phyloP scores from a whole-genome alignment of 306 rosid genomes.

The Trifolium repens region DNA sequence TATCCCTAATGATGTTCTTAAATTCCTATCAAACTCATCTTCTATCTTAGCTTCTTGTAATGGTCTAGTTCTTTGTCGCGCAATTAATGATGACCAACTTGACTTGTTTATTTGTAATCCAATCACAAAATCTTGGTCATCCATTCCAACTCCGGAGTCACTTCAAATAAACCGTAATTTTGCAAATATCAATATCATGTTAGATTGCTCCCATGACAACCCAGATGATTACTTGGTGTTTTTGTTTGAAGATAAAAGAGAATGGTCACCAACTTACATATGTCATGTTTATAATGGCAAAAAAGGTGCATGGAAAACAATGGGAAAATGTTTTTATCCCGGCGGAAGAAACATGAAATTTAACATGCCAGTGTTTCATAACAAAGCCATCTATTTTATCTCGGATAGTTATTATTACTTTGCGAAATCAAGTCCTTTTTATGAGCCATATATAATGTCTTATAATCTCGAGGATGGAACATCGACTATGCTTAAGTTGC shows the following conservation, averaged over 20 bases:
- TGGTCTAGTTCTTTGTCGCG: neutral
- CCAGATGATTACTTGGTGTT: neutral
- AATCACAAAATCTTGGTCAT: neutral
- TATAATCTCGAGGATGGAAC: neutral
- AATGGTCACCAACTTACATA: neutral
- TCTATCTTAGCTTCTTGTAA: neutral
- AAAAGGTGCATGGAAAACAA: slow-evolving; percentile 3
- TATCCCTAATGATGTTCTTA: neutral
- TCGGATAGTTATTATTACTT: neutral
- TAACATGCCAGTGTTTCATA: neutral
- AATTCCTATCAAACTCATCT: neutral
- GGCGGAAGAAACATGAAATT: neutral
- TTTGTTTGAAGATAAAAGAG: neutral
- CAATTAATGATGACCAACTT: neutral
- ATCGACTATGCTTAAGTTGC: slow-evolving; percentile 16
- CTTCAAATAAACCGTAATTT: neutral
- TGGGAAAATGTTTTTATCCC: neutral
- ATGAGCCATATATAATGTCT: neutral
- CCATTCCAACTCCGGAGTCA: neutral
- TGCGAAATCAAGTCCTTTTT: neutral
- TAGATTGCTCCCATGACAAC: neutral
- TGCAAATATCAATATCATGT: neutral
- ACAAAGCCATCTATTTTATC: neutral
- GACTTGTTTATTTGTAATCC: neutral
- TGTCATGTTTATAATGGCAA: neutral